These are phyloP conservation scores for Fulvia fulva DNA, from an alignment of 2,329 filamentous ascomycete genomes.

Conservation along the genomic window DNA sequence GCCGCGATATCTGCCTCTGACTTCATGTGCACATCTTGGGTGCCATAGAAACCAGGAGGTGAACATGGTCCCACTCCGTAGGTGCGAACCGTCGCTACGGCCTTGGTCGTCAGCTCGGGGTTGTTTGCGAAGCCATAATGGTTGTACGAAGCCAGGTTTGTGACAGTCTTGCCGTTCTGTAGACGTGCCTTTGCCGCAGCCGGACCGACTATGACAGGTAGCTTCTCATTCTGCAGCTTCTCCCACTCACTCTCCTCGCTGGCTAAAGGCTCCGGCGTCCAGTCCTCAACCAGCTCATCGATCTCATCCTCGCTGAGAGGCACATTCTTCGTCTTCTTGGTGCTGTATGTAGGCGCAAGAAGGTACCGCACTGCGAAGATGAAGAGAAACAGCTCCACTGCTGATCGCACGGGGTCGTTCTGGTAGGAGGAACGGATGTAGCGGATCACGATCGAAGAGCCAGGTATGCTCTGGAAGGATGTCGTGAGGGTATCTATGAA, in stretches of 20 bases:
- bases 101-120: slow-evolving; percentile 89
- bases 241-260: slow-evolving; percentile 69
- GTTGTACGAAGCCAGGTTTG: slow-evolving; percentile 91
- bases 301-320: slow-evolving; percentile 93
- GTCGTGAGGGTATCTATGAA: slow-evolving; percentile 54
- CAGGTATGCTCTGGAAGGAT: slow-evolving; percentile 80
- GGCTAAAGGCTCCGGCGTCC: slow-evolving; percentile 90
- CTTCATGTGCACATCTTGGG: slow-evolving; percentile 97
- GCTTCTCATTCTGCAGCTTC: slow-evolving; percentile 74
- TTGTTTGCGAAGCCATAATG: slow-evolving; percentile 97
- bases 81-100: slow-evolving; percentile 85
- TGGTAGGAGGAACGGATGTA: slow-evolving; percentile 98
- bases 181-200: slow-evolving; percentile 89
- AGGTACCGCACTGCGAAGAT: slow-evolving; percentile 95
- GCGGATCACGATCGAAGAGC: slow-evolving; percentile 87
- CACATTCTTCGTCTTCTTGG: slow-evolving; percentile 83
- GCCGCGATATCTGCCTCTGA: slow-evolving; percentile 89
- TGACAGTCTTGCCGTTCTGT: slow-evolving; percentile 70
- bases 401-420: slow-evolving; percentile 89
- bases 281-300: slow-evolving; percentile 93
- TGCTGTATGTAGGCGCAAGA: slow-evolving; percentile 86
- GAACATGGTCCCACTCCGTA: slow-evolving; percentile 97
- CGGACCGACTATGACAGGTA: slow-evolving; percentile 82
- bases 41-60: slow-evolving; percentile 96
- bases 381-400: slow-evolving; percentile 87